Evolutionary conservation across 768 basidiomycete species (phyloP).

Genomic region (Suillus bovinus): DNA sequence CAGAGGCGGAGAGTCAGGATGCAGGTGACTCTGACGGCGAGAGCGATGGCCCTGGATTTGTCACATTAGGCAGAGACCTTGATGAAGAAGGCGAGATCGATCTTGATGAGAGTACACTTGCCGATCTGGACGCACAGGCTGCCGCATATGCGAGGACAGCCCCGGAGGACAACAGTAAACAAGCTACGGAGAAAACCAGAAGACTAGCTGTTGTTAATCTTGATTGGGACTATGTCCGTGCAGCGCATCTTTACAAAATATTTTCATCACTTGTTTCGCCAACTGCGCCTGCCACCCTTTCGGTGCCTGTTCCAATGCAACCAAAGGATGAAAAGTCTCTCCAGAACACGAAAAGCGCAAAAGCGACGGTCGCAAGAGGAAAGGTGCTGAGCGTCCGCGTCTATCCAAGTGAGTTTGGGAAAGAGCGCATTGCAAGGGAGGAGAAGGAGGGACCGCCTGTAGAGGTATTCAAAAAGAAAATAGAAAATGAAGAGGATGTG

Average conservation of each 20-base stretch:
- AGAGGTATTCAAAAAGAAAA: conserved; percentile 68
- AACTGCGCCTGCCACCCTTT: conserved; percentile 42
- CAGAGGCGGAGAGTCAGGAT: conserved; percentile 9
- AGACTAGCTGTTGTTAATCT: conserved; percentile 92
- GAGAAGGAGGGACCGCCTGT: conserved; percentile 88
- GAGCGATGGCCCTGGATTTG: conserved; percentile 46
- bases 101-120: conserved; percentile 74
- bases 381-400: conserved; percentile 76
- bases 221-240: conserved; percentile 97
- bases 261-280: conserved; percentile 83
- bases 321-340: conserved; percentile 16
- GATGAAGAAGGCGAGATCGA: conserved; percentile 59
- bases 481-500: conserved; percentile 53
- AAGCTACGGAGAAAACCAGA: conserved; percentile 50
- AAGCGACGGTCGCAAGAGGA: conserved; percentile 49
- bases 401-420: conserved; percentile 94
- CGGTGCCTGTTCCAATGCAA: conserved; percentile 25
- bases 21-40: conserved; percentile 42
- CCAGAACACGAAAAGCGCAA: conserved; percentile 14
- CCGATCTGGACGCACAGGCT: conserved; percentile 74
- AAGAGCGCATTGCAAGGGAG: conserved; percentile 80
- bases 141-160: conserved; percentile 52
- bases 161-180: conserved; percentile 42
- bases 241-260: conserved; percentile 87
- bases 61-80: conserved; percentile 50